Evolutionary conservation across 2,329 filamentous ascomycete genomes (phyloP).

Genomic region (Fusarium nodosum): DNA sequence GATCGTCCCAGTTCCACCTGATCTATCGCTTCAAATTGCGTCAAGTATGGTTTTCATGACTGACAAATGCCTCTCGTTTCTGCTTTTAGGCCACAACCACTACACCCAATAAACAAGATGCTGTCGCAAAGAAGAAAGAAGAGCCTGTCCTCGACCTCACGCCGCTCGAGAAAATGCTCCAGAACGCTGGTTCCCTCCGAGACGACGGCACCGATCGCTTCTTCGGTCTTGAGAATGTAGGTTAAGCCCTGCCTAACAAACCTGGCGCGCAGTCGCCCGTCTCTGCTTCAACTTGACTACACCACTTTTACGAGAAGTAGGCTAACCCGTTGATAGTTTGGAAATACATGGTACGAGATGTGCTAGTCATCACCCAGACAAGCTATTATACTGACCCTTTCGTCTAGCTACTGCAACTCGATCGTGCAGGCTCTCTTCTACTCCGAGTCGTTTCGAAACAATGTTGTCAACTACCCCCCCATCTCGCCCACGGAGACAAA

Average conservation of each 20-base stretch:
- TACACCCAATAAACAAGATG: slow-evolving; percentile 60
- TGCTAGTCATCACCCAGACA: slow-evolving; percentile 14
- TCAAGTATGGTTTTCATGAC: slow-evolving; percentile 43
- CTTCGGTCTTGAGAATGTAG: slow-evolving; percentile 97
- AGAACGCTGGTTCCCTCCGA: slow-evolving; percentile 83
- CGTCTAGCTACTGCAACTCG: slow-evolving; percentile 92
- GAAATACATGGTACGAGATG: slow-evolving; percentile 89
- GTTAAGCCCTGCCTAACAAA: slow-evolving; percentile 54
- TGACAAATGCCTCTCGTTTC: slow-evolving; percentile 51
- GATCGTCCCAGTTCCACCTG: slow-evolving; percentile 41
- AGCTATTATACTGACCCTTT: slow-evolving; percentile 38
- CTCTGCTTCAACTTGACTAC: slow-evolving; percentile 5
- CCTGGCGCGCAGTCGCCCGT: slow-evolving; percentile 9
- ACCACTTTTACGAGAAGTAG: slow-evolving; percentile 10
- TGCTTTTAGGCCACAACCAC: slow-evolving; percentile 59
- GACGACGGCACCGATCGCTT: slow-evolving; percentile 96
- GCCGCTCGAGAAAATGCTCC: slow-evolving; percentile 80
- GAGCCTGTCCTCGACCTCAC: slow-evolving; percentile 71
- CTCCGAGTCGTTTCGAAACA: slow-evolving; percentile 91
- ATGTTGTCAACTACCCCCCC: slow-evolving; percentile 90
- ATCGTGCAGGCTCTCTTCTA: slow-evolving; percentile 98
- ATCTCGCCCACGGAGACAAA: slow-evolving; percentile 79
- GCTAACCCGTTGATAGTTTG: slow-evolving; percentile 76
- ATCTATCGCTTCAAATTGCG: slow-evolving; percentile 30
- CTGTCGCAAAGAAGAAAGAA: slow-evolving; percentile 67